Evolutionary conservation across 371 early-diverging fungal genomes (phyloP).

Genomic region (Mortierella sp.): DNA sequence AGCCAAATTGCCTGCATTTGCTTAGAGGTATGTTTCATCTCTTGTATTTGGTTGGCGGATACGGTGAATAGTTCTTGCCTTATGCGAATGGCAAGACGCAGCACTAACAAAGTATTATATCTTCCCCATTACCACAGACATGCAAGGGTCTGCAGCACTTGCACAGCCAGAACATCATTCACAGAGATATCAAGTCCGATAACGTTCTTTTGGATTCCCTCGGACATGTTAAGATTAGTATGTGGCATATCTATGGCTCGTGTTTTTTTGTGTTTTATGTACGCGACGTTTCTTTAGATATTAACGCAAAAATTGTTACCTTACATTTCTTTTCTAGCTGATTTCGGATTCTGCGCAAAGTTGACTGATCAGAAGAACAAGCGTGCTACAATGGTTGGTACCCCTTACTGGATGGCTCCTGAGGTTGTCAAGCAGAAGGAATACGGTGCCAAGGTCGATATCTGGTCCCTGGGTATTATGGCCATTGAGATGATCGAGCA

Average conservation of each 20-base stretch:
- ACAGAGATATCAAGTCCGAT: constrained; percentile 98
- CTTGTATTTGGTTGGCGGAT: constrained; percentile 9
- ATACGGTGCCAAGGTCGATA: constrained; percentile 92
- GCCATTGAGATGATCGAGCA: constrained; percentile 99
- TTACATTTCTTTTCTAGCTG: constrained; percentile 59
- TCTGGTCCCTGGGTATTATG: constrained; percentile 96
- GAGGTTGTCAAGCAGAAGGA: constrained; percentile 94
- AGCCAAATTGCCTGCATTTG: constrained; percentile 93
- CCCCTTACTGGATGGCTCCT: constrained; percentile 96
- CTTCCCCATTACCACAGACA: constrained; percentile 60
- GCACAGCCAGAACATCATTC: constrained; percentile 93
- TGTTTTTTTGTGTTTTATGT: neutral
- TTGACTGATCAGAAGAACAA: constrained; percentile 87
- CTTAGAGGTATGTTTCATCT: constrained; percentile 72
- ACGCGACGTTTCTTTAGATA: neutral
- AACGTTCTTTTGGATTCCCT: constrained; percentile 90
- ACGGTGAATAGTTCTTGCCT: neutral
- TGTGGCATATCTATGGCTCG: constrained; percentile 9
- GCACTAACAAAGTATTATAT: constrained; percentile 5
- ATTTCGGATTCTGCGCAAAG: constrained; percentile 98
- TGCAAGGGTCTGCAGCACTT: constrained; percentile 92
- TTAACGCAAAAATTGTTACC: neutral
- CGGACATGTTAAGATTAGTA: constrained; percentile 96
- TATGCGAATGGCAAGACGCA: neutral
- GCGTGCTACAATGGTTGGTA: constrained; percentile 98